A percentile compares a stretch with the other conserved stretches of the same genome.
Conservation (phyloP, 257 asterid genomes). For the Solanum bulbocastanum region DNA sequence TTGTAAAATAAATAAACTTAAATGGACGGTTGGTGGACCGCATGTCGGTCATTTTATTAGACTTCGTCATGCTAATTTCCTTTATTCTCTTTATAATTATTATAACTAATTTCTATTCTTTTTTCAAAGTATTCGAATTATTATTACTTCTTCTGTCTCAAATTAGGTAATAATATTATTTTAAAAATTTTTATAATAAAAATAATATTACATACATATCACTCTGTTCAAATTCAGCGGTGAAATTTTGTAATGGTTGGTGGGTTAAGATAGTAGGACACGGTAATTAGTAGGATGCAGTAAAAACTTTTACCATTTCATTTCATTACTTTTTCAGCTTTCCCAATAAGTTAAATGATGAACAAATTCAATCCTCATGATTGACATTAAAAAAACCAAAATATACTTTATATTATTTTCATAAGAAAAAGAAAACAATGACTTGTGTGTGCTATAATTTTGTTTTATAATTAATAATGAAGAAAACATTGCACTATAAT, state of each 20-base stretch:
- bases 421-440: neutral
- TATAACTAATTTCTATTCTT: too few relatives aligned
- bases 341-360: neutral
- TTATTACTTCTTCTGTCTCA: neutral
- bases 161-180: too few relatives aligned
- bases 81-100: neutral
- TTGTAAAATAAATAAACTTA: neutral
- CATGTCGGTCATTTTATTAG: conserved; percentile 12
- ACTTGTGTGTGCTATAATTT: neutral
- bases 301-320: neutral
- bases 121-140: neutral
- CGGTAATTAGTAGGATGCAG: neutral
- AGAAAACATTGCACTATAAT: neutral
- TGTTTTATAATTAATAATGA: neutral
- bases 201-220: too few relatives aligned
- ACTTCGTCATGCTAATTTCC: neutral
- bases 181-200: too few relatives aligned
- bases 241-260: neutral
- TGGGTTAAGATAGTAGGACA: neutral
- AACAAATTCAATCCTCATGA: neutral
- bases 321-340: neutral
- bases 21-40: conserved; percentile 20
- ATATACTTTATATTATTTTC: neutral
- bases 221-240: too few relatives aligned
- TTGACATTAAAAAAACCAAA: neutral